Evolutionary conservation across 1,284 basidiomycete genomes (phyloP).

Genomic region (Ceratobasidium sp.): DNA sequence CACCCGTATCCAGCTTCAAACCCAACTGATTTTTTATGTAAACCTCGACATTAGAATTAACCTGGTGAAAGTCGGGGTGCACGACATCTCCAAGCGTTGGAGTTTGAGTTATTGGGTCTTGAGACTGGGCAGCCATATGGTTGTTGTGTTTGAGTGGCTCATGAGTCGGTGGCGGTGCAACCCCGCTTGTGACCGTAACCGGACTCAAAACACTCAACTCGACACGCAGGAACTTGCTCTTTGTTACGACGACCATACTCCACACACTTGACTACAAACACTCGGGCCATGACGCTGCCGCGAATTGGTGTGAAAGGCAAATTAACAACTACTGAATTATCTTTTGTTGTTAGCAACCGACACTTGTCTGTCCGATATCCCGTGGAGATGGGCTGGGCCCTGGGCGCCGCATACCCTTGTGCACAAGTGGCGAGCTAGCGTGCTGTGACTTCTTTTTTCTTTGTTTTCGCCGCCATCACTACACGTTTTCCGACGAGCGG

Average conservation of each 20-base stretch:
- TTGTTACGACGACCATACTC: slow-evolving; percentile 9
- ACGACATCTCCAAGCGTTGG: slow-evolving; percentile 65
- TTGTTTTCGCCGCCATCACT: slow-evolving; percentile 1
- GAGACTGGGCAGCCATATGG: slow-evolving; percentile 19
- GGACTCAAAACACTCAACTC: slow-evolving; percentile 46
- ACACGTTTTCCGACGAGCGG: slow-evolving; percentile 34
- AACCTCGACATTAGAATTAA: slow-evolving; percentile 83
- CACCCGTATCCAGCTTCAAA: slow-evolving; percentile 92
- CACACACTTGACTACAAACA: background rate
- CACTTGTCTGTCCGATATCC: background rate
- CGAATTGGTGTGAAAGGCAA: background rate
- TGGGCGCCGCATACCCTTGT: slow-evolving; percentile 33
- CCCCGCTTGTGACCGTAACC: slow-evolving; percentile 6
- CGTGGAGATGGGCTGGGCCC: slow-evolving; percentile 4
- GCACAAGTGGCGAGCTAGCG: background rate
- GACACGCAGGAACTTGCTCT: slow-evolving; percentile 45
- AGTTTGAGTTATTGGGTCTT: slow-evolving; percentile 19
- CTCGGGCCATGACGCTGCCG: background rate
- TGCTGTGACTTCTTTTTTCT: background rate
- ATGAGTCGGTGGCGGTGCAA: slow-evolving; percentile 5
- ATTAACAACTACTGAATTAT: background rate
- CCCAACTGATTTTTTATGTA: slow-evolving; percentile 85
- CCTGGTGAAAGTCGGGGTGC: slow-evolving; percentile 91
- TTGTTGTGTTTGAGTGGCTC: slow-evolving; percentile 11
- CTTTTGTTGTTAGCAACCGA: slow-evolving; percentile 15